A percentile compares a stretch with the other conserved stretches of the same genome.
These are phyloP conservation scores for Willaertia magna DNA, from an alignment of 208 protist species.

Conservation along the genomic window DNA sequence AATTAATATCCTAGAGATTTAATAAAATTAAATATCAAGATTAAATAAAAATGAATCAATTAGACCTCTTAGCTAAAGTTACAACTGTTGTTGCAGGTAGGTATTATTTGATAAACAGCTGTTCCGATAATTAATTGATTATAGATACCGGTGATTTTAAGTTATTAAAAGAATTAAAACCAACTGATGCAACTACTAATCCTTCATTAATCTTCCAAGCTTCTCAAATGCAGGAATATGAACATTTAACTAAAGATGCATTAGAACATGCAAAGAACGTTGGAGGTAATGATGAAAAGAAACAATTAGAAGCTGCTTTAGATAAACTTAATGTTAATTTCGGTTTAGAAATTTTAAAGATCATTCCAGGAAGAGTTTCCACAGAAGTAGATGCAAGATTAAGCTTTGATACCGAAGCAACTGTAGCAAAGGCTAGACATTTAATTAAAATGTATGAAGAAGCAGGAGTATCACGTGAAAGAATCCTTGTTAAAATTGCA, in stretches of 20 bases:
- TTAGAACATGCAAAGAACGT: constrained; percentile 72
- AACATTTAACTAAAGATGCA: constrained; percentile 59
- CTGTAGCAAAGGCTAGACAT: constrained; percentile 74
- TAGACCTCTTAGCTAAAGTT: neutral
- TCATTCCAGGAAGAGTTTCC: constrained; percentile 84
- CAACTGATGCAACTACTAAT: constrained; percentile 93
- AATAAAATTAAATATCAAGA: no score
- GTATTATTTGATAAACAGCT: no score
- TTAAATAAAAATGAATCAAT: no score
- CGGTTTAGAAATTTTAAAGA: constrained; percentile 89
- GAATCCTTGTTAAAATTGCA: constrained; percentile 91
- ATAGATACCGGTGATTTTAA: constrained; percentile 92
- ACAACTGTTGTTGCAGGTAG: neutral
- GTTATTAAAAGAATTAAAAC: constrained; percentile 70
- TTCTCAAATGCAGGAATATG: constrained; percentile 68
- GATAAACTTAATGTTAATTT: constrained; percentile 87
- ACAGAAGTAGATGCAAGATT: constrained; percentile 90
- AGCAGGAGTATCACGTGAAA: constrained; percentile 61
- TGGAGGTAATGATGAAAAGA: constrained; percentile 30
- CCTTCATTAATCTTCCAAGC: constrained; percentile 83
- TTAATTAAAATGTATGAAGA: constrained; percentile 85
- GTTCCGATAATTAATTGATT: no score
- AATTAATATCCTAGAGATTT: no score
- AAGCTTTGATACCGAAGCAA: constrained; percentile 81
- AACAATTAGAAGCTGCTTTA: constrained; percentile 16